A percentile compares a stretch with the other conserved stretches of the same genome.
phyloP scores from a whole-genome alignment of 2,329 filamentous ascomycete genomes.

The Calonectria pauciramosa region DNA sequence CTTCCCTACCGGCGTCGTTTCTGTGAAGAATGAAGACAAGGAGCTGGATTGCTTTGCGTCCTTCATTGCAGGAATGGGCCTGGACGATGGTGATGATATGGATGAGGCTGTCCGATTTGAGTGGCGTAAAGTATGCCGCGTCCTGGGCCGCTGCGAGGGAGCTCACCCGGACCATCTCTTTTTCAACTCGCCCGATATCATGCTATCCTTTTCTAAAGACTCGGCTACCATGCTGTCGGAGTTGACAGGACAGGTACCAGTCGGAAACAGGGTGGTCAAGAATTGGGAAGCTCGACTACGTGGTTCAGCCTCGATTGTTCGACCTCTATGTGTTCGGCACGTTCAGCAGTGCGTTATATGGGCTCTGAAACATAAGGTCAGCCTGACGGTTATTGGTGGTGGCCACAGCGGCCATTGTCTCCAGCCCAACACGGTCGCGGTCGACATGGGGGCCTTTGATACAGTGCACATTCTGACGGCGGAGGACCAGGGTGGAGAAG shows the following conservation, averaged over 20 bases:
- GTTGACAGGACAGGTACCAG: constrained; percentile 58
- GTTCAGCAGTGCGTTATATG: constrained; percentile 69
- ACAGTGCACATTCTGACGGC: constrained; percentile 58
- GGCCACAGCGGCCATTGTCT: constrained; percentile 73
- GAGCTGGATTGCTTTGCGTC: constrained; percentile 64
- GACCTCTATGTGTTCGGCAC: constrained; percentile 61
- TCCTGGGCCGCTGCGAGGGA: constrained; percentile 56
- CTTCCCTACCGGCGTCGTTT: constrained; percentile 60
- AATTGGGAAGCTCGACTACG: constrained; percentile 63
- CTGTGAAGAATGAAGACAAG: constrained; percentile 60
- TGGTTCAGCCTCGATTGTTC: constrained; percentile 58
- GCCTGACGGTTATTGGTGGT: constrained; percentile 68
- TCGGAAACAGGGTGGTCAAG: constrained; percentile 57
- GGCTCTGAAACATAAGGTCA: constrained; percentile 61
- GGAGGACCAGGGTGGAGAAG: constrained; percentile 35
- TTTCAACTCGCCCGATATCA: constrained; percentile 64
- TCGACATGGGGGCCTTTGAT: constrained; percentile 72
- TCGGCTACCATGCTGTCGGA: constrained; percentile 60
- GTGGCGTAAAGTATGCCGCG: constrained; percentile 68
- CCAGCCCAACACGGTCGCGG: constrained; percentile 62
- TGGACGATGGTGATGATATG: constrained; percentile 46
- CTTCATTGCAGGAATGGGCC: constrained; percentile 64
- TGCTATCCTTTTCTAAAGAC: constrained; percentile 64
- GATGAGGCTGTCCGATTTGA: constrained; percentile 50
- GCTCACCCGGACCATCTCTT: constrained; percentile 54